phyloP scores from a whole-genome alignment of 1,139 yeast species.

The Ogataea hybrid region DNA sequence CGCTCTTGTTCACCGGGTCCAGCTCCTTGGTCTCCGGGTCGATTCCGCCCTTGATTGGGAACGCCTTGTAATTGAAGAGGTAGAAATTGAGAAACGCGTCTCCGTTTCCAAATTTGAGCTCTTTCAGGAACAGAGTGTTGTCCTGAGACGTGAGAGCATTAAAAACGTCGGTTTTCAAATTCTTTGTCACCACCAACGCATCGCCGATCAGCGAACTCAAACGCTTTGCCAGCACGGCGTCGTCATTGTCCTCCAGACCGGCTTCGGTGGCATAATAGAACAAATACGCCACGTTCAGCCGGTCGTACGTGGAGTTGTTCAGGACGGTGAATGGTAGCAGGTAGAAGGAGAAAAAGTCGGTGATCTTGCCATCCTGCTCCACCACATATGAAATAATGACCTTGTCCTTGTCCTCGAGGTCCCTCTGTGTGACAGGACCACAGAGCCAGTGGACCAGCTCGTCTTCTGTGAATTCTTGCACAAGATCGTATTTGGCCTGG shows the following conservation, averaged over 20 bases:
- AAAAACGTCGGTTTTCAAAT: slow-evolving; percentile 76
- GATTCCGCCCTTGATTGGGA: slow-evolving; percentile 80
- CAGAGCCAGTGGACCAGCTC: slow-evolving; percentile 85
- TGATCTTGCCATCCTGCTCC: slow-evolving; percentile 59
- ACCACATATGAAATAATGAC: slow-evolving; percentile 82
- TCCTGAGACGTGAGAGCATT: slow-evolving; percentile 92
- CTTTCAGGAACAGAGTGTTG: slow-evolving; percentile 75
- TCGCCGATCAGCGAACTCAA: slow-evolving; percentile 63
- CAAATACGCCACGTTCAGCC: slow-evolving; percentile 82
- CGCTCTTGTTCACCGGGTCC: slow-evolving; percentile 59
- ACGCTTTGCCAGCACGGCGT: slow-evolving; percentile 50
- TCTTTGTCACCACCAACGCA: slow-evolving; percentile 73
- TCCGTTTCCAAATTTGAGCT: slow-evolving; percentile 88
- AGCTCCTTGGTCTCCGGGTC: slow-evolving; percentile 51
- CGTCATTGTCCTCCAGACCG: slow-evolving; percentile 35
- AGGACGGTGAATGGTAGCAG: slow-evolving; percentile 84
- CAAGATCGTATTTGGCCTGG: slow-evolving; percentile 68
- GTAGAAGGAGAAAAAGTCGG: slow-evolving; percentile 90
- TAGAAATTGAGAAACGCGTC: slow-evolving; percentile 92
- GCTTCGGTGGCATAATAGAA: slow-evolving; percentile 85
- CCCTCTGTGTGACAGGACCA: slow-evolving; percentile 37
- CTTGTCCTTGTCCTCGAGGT: slow-evolving; percentile 35
- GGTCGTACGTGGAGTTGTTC: slow-evolving; percentile 61
- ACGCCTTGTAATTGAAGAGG: slow-evolving; percentile 83
- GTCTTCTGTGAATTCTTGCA: slow-evolving; percentile 64